phyloP scores from a whole-genome alignment of 306 rosid genomes.

The Datisca glomerata region DNA sequence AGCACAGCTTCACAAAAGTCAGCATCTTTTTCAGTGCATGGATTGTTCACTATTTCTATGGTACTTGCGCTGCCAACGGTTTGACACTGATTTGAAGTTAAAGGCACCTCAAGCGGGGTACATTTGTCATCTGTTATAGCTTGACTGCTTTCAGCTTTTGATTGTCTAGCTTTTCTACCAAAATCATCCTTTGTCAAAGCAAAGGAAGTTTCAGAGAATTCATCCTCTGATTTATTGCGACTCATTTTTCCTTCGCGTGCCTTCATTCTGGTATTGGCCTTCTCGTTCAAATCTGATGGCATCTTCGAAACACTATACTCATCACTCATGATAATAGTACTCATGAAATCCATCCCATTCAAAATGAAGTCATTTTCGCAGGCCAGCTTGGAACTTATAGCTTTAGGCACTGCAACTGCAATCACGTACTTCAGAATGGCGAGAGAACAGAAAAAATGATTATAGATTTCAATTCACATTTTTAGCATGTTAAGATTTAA shows the following conservation, averaged over 20 bases:
- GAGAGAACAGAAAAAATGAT: no score
- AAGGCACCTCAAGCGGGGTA: constrained; percentile 28
- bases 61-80: constrained; percentile 18
- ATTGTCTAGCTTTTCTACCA: constrained; percentile 20
- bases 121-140: constrained; percentile 12
- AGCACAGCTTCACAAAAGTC: constrained; percentile 17
- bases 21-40: constrained; percentile 19
- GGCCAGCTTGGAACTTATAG: constrained; percentile 19
- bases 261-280: constrained; percentile 13
- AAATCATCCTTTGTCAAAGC: constrained; percentile 19
- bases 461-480: no score
- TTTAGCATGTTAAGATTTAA: no score
- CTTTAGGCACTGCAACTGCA: constrained; percentile 66
- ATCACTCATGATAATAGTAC: constrained; percentile 53
- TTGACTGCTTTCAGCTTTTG: constrained; percentile 19
- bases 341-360: constrained; percentile 51
- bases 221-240: constrained; percentile 8
- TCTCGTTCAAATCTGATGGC: constrained; percentile 26
- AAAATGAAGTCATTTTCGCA: constrained; percentile 16
- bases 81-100: constrained; percentile 23
- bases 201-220: constrained; percentile 24
- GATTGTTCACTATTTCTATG: constrained; percentile 23
- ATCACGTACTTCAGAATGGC: no score
- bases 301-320: constrained; percentile 74
- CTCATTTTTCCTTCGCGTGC: constrained; percentile 13